phyloP scores from a whole-genome alignment of 2,329 filamentous ascomycete species.

The Arthrobotrys musiformis region DNA sequence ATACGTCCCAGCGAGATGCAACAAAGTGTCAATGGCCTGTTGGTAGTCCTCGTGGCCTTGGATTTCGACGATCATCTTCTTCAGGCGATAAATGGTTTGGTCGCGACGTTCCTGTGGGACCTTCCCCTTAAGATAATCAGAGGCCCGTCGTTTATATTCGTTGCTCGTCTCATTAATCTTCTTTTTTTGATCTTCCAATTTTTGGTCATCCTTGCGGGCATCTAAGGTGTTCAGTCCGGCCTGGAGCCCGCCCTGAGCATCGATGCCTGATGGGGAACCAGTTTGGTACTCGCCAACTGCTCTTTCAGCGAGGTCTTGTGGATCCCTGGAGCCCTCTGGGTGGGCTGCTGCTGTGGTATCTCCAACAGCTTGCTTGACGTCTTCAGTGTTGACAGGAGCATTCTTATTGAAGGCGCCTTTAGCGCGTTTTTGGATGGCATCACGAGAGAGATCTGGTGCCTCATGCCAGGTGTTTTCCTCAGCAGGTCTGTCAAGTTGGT shows the following conservation, averaged over 20 bases:
- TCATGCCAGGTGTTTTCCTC: constrained; percentile 96
- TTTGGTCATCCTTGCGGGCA: constrained; percentile 71
- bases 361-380: constrained; percentile 71
- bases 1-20: constrained; percentile 86
- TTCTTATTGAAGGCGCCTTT: constrained; percentile 71
- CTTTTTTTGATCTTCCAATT: constrained; percentile 72
- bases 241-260: constrained; percentile 63
- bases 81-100: constrained; percentile 89
- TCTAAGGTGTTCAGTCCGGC: constrained; percentile 65
- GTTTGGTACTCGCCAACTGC: constrained; percentile 67
- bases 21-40: constrained; percentile 86
- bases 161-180: constrained; percentile 62
- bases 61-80: constrained; percentile 97
- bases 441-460: constrained; percentile 77
- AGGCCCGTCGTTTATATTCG: constrained; percentile 67
- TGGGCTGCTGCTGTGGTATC: constrained; percentile 71
- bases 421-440: constrained; percentile 75
- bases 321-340: constrained; percentile 68
- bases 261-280: constrained; percentile 65
- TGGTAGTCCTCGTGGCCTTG: constrained; percentile 95
- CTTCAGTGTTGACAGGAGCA: constrained; percentile 67
- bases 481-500: constrained; percentile 82
- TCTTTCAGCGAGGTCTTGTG: constrained; percentile 66
- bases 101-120: constrained; percentile 92
- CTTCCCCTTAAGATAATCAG: constrained; percentile 84